Evolutionary conservation across 2,329 filamentous ascomycete species (phyloP), one percentile per base, ranked within the genome.

Genomic region (Trematosphaeria pertusa): DNA sequence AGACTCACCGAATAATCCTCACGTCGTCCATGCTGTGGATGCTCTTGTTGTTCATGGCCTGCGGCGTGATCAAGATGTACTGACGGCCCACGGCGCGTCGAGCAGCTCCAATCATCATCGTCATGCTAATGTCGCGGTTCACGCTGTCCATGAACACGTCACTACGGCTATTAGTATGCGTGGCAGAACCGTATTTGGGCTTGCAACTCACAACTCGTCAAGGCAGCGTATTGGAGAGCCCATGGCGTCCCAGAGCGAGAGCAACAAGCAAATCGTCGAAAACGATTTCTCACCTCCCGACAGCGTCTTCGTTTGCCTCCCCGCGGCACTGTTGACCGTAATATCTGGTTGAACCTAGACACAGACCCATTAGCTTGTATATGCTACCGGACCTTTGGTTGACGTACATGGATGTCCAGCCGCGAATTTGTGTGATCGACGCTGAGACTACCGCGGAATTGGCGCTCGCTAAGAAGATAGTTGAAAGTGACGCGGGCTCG

Each of bases 61-160:
- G 95, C 20, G 94, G 94, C 2, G 93, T 97, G 68, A 99, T 99
- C 44, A 99, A 83, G 55, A 99, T 92, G 65, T 95, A 99, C 69
- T 99, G 94, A 52, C 91, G 84, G 19, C 91, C 91, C n/a, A 94
- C 87, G 1, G 90, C 89, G 21, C 88, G 84, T 61, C 94, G 84
- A 28, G 94, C 94, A 14, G 91, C 89, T 48, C 85, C 82, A 59
- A 97, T 91, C 72, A 99, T 88, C 87, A 99, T 91, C 54, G 89
- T 88, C 61, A 96, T 96, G 67, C 90, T 95, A 59, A 95, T 89
- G 45, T 89, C 90, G 50, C 94, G 86, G 72, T 99, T 99, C 48
- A 97, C 90, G 59, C 88, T 91, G 73, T 99, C 94, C 94, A 99
- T 99, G 78, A 97, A 99, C 22, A 99, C 94, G 69, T 99, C 94